Percentiles rank a stretch among this genome's conserved stretches.
Conservation (phyloP, 106 monocot genomes). For the Acorus calamus region DNA sequence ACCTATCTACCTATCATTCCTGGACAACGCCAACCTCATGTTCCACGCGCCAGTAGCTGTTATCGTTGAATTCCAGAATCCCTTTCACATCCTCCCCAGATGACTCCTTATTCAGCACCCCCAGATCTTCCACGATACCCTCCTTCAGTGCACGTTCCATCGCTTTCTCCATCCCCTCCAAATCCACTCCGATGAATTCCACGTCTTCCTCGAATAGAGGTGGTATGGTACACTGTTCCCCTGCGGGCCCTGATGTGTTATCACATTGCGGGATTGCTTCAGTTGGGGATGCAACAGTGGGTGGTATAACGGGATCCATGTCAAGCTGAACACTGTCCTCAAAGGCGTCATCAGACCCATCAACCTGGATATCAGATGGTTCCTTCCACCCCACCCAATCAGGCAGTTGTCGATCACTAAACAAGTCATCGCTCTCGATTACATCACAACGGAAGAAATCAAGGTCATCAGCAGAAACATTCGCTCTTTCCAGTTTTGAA, state of each 20-base stretch:
- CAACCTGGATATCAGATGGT: constrained; percentile 19
- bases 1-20: constrained; percentile 8
- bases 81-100: constrained; percentile 7
- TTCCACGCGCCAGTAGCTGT: constrained; percentile 19
- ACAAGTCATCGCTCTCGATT: constrained; percentile 19
- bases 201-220: constrained; percentile 23
- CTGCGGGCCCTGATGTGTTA: constrained; percentile 7
- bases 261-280: neutral
- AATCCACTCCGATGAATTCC: constrained; percentile 20
- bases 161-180: constrained; percentile 6
- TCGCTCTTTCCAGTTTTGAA: neutral
- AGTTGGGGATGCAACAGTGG: neutral
- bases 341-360: constrained; percentile 2
- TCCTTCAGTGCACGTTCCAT: neutral
- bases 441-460: constrained; percentile 16
- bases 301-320: neutral
- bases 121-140: neutral
- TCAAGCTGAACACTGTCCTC: neutral
- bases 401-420: constrained; percentile 24
- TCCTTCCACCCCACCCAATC: constrained; percentile 36
- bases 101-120: constrained; percentile 1
- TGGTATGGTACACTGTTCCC: neutral
- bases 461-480: constrained; percentile 1
- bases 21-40: constrained; percentile 28
- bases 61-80: constrained; percentile 18